phyloP scores from a whole-genome alignment of 345 rosid species.

The Aethionema arabicum region DNA sequence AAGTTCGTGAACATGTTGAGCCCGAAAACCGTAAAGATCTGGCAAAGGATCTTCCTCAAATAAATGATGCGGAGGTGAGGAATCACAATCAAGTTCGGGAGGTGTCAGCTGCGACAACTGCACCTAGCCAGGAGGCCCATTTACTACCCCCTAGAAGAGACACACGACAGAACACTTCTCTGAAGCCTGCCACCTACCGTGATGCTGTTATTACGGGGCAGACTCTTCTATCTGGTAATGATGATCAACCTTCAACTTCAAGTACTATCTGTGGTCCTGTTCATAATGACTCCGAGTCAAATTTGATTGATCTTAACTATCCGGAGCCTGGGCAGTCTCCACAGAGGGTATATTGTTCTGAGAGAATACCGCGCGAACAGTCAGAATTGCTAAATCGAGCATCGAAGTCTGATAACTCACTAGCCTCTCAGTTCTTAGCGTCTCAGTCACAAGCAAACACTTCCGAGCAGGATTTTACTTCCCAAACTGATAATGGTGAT shows the following conservation, averaged over 20 bases:
- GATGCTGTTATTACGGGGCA: conserved; percentile 44
- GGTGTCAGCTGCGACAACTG: conserved; percentile 36
- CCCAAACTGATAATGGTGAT: conserved; percentile 43
- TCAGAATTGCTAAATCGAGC: conserved; percentile 58
- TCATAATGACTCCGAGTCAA: conserved; percentile 46
- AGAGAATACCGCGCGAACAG: conserved; percentile 72
- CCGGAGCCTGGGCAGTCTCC: conserved; percentile 49
- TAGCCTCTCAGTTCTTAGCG: conserved; percentile 61
- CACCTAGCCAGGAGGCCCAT: conserved; percentile 39
- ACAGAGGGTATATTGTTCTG: conserved; percentile 64
- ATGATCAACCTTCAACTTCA: conserved; percentile 46
- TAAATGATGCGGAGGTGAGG: conserved; percentile 41
- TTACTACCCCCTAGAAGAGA: conserved; percentile 36
- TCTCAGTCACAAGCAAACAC: conserved; percentile 51
- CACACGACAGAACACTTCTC: conserved; percentile 29
- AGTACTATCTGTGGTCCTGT: conserved; percentile 41
- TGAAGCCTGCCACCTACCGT: conserved; percentile 40
- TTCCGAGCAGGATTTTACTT: conserved; percentile 42
- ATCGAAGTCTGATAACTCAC: conserved; percentile 74
- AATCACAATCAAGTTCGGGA: conserved; percentile 42
- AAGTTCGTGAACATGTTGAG: conserved; percentile 37
- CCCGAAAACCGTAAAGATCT: conserved; percentile 34
- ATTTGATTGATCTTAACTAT: conserved; percentile 51
- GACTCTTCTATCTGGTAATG: conserved; percentile 46
- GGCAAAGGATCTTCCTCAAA: conserved; percentile 40